A percentile compares a stretch with the other conserved stretches of the same genome.
Conservation (phyloP, 1,284 basidiomycete species). For the Trametes versicolor region DNA sequence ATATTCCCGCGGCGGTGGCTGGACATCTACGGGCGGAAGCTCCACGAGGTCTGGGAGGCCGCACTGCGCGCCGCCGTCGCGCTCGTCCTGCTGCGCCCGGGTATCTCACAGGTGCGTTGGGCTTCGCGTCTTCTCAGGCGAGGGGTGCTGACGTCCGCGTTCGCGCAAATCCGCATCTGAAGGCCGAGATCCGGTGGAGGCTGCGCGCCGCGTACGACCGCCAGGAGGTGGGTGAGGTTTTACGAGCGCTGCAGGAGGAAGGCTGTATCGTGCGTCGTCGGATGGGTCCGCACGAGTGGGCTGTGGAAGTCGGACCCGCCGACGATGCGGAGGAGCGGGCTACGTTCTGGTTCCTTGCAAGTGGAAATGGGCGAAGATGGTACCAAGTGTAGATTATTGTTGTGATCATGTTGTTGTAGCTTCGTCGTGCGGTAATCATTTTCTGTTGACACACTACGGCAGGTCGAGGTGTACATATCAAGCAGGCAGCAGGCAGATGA, state of each 20-base stretch:
- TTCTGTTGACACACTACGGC: neutral
- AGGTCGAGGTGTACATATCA: neutral
- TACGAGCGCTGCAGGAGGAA: constrained; percentile 63
- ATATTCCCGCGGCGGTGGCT: constrained; percentile 80
- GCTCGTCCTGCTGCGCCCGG: constrained; percentile 73
- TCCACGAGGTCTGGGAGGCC: constrained; percentile 74
- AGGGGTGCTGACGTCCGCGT: neutral
- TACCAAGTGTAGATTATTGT: constrained; percentile 50
- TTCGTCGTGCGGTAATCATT: neutral
- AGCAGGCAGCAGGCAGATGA: neutral
- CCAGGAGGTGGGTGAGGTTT: constrained; percentile 75
- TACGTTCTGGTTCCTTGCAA: constrained; percentile 55
- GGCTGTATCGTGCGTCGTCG: constrained; percentile 55
- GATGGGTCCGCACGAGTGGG: constrained; percentile 27
- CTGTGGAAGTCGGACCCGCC: constrained; percentile 40
- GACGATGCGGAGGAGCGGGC: constrained; percentile 61
- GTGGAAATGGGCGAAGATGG: constrained; percentile 56
- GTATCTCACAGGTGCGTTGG: constrained; percentile 71
- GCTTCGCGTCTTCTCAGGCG: neutral
- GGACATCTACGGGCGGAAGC: constrained; percentile 70
- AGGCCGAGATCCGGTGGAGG: constrained; percentile 76
- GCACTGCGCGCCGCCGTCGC: constrained; percentile 75
- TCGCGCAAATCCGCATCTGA: constrained; percentile 8
- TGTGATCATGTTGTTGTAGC: neutral
- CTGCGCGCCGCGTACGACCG: constrained; percentile 77